Percentiles rank a stretch among this genome's conserved stretches.
Conservation (phyloP, 108 stramenopile species). For the Cylindrotheca closterium region DNA sequence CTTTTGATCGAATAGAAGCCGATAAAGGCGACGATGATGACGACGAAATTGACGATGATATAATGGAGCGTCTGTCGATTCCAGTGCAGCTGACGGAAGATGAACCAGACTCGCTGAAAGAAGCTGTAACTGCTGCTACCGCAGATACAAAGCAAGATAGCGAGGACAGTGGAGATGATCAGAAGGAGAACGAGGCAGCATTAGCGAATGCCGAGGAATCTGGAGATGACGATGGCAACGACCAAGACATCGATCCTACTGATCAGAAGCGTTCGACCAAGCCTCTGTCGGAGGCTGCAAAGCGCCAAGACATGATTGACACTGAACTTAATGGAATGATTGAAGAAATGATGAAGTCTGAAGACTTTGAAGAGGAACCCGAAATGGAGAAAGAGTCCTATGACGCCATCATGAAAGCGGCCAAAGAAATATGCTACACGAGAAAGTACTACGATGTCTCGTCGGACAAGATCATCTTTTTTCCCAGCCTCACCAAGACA, state of each 20-base stretch:
- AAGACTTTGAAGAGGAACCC: conserved; percentile 5
- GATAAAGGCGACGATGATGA: conserved; percentile 1
- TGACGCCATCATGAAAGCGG: conserved; percentile 28
- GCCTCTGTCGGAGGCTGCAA: not conserved
- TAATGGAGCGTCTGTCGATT: conserved; percentile 2
- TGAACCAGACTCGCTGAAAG: not conserved
- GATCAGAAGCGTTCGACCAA: too few relatives aligned
- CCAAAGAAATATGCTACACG: conserved; percentile 13
- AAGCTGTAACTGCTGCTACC: not conserved
- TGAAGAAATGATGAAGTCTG: conserved; percentile 18
- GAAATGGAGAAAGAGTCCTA: conserved; percentile 26
- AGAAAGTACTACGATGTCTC: conserved; percentile 32
- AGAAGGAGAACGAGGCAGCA: conserved; percentile 6
- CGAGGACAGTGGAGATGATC: not conserved
- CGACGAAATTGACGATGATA: conserved; percentile 11
- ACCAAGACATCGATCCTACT: too few relatives aligned
- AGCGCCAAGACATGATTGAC: conserved; percentile 13
- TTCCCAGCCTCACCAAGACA: conserved; percentile 16
- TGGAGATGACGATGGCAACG: too few relatives aligned
- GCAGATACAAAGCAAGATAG: not conserved
- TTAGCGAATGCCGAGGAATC: too few relatives aligned
- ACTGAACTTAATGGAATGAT: conserved; percentile 17
- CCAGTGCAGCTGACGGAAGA: not conserved
- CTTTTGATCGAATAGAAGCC: not conserved
- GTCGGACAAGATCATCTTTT: conserved; percentile 25